Evolutionary conservation across 352 stramenopile genomes (phyloP).

Genomic region (Pythium rhizo-oryzae): DNA sequence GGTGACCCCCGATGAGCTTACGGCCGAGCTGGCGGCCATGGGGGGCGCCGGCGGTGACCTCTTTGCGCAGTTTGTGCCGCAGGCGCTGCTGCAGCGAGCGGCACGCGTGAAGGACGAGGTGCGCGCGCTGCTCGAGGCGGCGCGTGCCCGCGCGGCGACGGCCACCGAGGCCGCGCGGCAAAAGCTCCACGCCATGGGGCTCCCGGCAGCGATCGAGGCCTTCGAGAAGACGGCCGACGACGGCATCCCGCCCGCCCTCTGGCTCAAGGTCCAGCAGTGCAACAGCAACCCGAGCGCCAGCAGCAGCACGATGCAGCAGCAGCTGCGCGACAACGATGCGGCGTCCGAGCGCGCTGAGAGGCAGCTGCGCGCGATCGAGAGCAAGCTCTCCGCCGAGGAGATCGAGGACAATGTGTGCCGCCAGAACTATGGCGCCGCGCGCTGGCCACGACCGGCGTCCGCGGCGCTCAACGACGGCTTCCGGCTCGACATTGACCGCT

Average conservation of each 20-base stretch:
- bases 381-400: constrained; percentile 56
- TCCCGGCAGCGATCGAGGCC: constrained; percentile 80
- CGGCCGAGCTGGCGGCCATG: constrained; percentile 42
- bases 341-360: constrained; percentile 61
- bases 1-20: constrained; percentile 52
- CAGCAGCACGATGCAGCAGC: constrained; percentile 39
- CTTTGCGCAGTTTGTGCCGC: constrained; percentile 73
- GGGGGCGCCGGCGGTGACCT: constrained; percentile 43
- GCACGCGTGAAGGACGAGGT: constrained; percentile 55
- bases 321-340: constrained; percentile 54
- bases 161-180: constrained; percentile 56
- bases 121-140: constrained; percentile 41
- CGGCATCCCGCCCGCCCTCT: constrained; percentile 55
- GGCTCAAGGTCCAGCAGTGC: constrained; percentile 53
- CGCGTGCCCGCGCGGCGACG: constrained; percentile 44
- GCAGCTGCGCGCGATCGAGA: constrained; percentile 58
- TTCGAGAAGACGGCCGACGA: constrained; percentile 69
- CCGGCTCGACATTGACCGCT: constrained; percentile 67
- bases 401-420: constrained; percentile 68
- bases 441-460: constrained; percentile 63
- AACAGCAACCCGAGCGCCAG: constrained; percentile 28
- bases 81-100: constrained; percentile 49
- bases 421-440: constrained; percentile 60
- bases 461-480: constrained; percentile 59
- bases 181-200: constrained; percentile 54